Evolutionary conservation across 495 filamentous ascomycete genomes (phyloP), one percentile per base, ranked within the genome.

Genomic region (Talaromyces trachyspermus): DNA sequence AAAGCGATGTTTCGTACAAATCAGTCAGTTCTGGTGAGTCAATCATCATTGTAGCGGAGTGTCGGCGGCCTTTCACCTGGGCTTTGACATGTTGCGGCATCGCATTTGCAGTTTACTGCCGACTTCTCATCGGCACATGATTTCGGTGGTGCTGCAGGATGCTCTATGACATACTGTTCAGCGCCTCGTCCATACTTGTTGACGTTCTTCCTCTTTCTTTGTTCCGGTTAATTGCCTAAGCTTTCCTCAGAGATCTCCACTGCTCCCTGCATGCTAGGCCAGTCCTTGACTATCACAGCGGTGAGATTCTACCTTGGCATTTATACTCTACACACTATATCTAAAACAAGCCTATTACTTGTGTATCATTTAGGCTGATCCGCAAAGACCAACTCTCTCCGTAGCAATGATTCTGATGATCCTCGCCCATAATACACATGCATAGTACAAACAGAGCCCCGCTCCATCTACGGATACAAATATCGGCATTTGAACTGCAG

Each of bases 401-500:
- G 35, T 20, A 3, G 22, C 22, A 18, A 36, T 20, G 18, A n/a
- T 38, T 19, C 35, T 22, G 12, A 38, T 4, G 18, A 38, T 38
- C 35, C 35, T 8, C 7, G 5, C 17, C 2, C 7, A 12, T 9
- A 15, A 37, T 10, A 22, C 35, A n/a, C n/a, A n/a, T 38, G 22
- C 18, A 38, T n/a, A 22, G 5, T 7, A 38, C 4, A 11, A 22
- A 38, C 35, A 12, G 18, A 22, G 18, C 18, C 4, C n/a, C n/a
- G n/a, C n/a, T n/a, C 1, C 35, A 38, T 38, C 35, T 19, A 22
- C 39, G 39, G 39, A 26, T 42, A 26, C 39, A 26, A 26, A 24
- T 42, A 14, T 42, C 39, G 39, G 39, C 39, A 42, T 26, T 42
- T 42, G 17, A 42, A n/a, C 5, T 42, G 39, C 39, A 42, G 12